A percentile compares a stretch with the other conserved stretches of the same genome.
Conservation (phyloP, 805 yeast genomes). For the Lachancea thermotolerans region DNA sequence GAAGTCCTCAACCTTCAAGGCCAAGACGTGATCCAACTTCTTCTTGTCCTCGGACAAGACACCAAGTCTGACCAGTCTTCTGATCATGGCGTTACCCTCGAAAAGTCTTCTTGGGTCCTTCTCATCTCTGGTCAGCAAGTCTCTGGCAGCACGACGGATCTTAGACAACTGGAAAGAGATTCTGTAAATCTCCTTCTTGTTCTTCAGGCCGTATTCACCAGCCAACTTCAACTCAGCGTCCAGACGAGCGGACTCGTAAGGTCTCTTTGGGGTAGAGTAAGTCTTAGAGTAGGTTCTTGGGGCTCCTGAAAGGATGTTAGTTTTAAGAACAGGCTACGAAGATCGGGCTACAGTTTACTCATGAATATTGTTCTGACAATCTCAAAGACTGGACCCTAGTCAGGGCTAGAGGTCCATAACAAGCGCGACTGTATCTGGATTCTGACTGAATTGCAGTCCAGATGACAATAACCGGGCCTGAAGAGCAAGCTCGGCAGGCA, state of each 20-base stretch:
- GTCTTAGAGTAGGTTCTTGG: constrained; percentile 99
- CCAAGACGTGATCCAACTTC: constrained; percentile 99
- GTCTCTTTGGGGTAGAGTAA: constrained; percentile 98
- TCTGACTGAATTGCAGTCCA: not conserved
- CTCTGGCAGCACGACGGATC: constrained; percentile 99
- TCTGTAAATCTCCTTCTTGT: constrained; percentile 99
- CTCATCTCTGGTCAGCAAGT: constrained; percentile 98
- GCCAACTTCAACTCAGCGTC: constrained; percentile 99
- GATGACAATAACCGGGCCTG: not conserved
- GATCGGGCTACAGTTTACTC: constrained; percentile 9
- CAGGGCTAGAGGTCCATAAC: not conserved
- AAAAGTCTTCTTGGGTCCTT: constrained; percentile 99
- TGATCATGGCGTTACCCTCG: constrained; percentile 99
- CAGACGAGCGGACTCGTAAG: constrained; percentile 98
- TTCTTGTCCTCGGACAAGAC: constrained; percentile 98
- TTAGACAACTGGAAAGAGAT: constrained; percentile 98
- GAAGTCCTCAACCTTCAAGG: constrained; percentile 97
- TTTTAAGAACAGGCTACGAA: constrained; percentile 8
- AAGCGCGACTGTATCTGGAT: not conserved
- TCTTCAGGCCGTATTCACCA: constrained; percentile 99
- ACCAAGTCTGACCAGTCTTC: constrained; percentile 99
- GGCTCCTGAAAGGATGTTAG: constrained; percentile 56
- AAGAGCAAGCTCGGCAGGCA: not conserved
- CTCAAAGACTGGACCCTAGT: not conserved
- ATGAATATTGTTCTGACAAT: constrained; percentile 4